Conservation (phyloP, 2,329 filamentous ascomycete species). For the Aspergillus ochraceus region DNA sequence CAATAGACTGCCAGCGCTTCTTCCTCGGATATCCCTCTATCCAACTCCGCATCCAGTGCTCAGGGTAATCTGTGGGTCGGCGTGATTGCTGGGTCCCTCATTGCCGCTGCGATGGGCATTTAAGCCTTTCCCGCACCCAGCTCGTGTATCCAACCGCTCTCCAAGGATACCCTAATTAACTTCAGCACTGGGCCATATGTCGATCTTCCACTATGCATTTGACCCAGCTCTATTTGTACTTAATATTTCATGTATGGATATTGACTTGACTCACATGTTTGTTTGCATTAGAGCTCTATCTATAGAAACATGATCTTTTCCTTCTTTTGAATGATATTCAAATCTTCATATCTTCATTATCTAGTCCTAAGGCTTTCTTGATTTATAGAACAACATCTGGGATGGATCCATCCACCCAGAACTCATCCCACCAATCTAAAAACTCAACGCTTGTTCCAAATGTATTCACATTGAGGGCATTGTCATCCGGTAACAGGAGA, state of each 20-base stretch:
- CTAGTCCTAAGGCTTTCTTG: background rate
- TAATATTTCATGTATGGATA: background rate
- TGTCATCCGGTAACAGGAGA: background rate
- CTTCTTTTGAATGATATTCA: no score
- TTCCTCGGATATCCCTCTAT: background rate
- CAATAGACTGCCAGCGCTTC: background rate
- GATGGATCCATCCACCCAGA: constrained; percentile 2
- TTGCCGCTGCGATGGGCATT: background rate
- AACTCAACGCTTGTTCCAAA: constrained; percentile 5
- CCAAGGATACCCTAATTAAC: background rate
- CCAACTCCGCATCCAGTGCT: background rate
- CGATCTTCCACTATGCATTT: background rate
- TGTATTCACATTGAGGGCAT: background rate
- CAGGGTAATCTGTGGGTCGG: background rate
- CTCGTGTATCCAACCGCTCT: no score
- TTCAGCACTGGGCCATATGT: background rate
- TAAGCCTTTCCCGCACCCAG: background rate
- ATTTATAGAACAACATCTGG: background rate
- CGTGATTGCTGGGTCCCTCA: background rate
- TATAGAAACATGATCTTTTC: background rate
- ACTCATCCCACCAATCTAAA: constrained; percentile 7
- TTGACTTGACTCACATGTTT: background rate
- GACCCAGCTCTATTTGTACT: background rate
- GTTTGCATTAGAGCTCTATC: background rate
- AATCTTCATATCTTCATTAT: background rate